Evolutionary conservation across 2,329 filamentous ascomycete species (phyloP).

Genomic region (Alternaria sp.): DNA sequence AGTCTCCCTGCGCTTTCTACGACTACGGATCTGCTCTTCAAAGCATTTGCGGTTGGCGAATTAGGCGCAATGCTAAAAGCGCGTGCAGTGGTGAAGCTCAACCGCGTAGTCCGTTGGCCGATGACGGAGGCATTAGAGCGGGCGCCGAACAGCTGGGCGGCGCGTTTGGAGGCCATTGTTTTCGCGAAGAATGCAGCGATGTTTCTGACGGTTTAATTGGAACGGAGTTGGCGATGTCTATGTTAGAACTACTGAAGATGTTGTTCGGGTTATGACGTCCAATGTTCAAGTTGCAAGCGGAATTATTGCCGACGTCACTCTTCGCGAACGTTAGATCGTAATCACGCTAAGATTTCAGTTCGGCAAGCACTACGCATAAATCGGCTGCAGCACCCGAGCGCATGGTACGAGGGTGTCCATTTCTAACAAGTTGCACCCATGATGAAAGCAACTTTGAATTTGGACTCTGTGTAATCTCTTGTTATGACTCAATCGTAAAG

Average conservation of each 20-base stretch:
- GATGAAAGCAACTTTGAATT: neutral
- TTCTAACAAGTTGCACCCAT: no score
- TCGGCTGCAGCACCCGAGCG: neutral
- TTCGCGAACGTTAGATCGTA: conserved; percentile 15
- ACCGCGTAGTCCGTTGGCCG: conserved; percentile 14
- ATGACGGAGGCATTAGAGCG: conserved; percentile 18
- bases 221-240: neutral
- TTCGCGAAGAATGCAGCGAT: neutral
- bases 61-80: conserved; percentile 14
- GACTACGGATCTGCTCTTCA: neutral
- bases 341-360: conserved; percentile 15
- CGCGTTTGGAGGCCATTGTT: conserved; percentile 33
- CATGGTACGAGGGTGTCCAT: neutral
- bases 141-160: conserved; percentile 22
- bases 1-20: neutral
- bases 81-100: conserved; percentile 14
- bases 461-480: neutral
- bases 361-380: neutral
- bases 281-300: conserved; percentile 11
- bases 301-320: conserved; percentile 36
- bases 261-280: neutral
- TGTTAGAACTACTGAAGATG: neutral
- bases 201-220: neutral
- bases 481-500: no score
- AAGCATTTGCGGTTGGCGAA: conserved; percentile 1